phyloP scores from a whole-genome alignment of 2,329 filamentous ascomycete genomes.

The Graphilbum fragrans region DNA sequence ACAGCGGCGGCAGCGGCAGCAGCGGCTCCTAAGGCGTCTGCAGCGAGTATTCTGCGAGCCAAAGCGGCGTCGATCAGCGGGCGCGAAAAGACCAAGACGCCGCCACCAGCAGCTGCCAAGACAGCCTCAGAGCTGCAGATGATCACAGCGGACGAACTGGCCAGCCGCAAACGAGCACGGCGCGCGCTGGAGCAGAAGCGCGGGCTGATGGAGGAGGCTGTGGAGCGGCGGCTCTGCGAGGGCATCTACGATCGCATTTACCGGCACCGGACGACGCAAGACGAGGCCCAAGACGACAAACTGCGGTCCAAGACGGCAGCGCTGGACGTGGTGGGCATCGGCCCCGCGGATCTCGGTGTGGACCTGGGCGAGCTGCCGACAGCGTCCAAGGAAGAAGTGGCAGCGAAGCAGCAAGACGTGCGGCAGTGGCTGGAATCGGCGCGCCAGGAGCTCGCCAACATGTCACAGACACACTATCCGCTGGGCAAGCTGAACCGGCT shows the following conservation, averaged over 20 bases:
- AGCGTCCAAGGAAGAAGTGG: constrained; percentile 42
- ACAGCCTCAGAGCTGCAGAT: constrained; percentile 59
- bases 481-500: constrained; percentile 83
- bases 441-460: constrained; percentile 57
- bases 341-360: constrained; percentile 71
- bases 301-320: constrained; percentile 89
- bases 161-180: constrained; percentile 65
- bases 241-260: constrained; percentile 81
- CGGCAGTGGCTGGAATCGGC: constrained; percentile 61
- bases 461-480: constrained; percentile 81
- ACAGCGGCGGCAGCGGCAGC: constrained; percentile 42
- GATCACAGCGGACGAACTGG: constrained; percentile 78
- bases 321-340: constrained; percentile 81
- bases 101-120: constrained; percentile 18
- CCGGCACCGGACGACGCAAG: constrained; percentile 80
- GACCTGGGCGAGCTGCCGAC: constrained; percentile 47
- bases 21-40: constrained; percentile 38
- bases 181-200: constrained; percentile 69
- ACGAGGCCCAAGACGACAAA: constrained; percentile 91
- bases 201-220: constrained; percentile 71
- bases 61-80: constrained; percentile 40
- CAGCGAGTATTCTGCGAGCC: constrained; percentile 42
- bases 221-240: constrained; percentile 77
- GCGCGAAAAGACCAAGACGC: constrained; percentile 35
- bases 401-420: constrained; percentile 54